Evolutionary conservation across 169 alveolate genomes (phyloP).

Genomic region (Eimeria necatrix): DNA sequence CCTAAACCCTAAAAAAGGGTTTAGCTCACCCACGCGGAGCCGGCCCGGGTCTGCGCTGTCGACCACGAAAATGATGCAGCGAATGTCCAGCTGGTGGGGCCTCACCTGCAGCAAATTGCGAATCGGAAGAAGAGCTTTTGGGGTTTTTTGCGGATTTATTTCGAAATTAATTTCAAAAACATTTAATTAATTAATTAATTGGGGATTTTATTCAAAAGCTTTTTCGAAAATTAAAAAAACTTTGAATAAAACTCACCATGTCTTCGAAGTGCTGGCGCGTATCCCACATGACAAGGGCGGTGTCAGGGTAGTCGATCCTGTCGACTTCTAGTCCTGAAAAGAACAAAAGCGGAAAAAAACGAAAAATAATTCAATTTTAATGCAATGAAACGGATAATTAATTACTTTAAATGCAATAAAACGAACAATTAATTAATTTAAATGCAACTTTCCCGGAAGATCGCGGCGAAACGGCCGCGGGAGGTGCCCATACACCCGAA

Average conservation of each 20-base stretch:
- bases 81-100: conserved; percentile 78
- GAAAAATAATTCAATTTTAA: too few species aligned
- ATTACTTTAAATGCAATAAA: too few species aligned
- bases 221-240: neutral
- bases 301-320: conserved; percentile 78
- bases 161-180: too few species aligned
- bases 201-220: too few species aligned
- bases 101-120: conserved; percentile 54
- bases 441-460: too few species aligned
- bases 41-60: conserved; percentile 81
- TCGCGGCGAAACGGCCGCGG: too few species aligned
- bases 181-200: too few species aligned
- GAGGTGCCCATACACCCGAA: too few species aligned
- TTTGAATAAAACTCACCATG: conserved; percentile 43
- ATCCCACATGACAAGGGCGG: conserved; percentile 81
- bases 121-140: neutral
- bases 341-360: neutral
- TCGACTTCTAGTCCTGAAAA: conserved; percentile 75
- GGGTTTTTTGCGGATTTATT: too few species aligned
- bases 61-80: conserved; percentile 79
- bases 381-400: too few species aligned
- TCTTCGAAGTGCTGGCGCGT: conserved; percentile 80
- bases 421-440: too few species aligned
- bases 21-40: conserved; percentile 68
- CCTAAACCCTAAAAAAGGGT: too few species aligned